phyloP scores from a whole-genome alignment of 345 rosid species.

The Corchorus olitorius region DNA sequence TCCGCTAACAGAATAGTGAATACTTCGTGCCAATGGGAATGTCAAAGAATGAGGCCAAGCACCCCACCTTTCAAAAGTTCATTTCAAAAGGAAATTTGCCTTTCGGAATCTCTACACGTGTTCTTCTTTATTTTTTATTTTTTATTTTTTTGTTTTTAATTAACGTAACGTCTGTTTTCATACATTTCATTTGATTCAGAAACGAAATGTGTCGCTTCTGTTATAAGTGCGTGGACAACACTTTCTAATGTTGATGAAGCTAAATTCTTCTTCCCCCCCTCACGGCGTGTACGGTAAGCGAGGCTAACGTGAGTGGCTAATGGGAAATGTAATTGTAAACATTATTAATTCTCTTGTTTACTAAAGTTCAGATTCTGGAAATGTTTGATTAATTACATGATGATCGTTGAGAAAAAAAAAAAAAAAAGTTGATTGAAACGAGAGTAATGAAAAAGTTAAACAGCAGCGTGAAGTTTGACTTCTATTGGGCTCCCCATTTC shows the following conservation, averaged over 20 bases:
- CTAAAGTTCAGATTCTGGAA: background rate
- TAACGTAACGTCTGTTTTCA: background rate
- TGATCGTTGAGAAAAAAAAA: background rate
- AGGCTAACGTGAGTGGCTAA: no score
- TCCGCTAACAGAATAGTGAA: background rate
- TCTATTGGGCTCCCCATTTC: background rate
- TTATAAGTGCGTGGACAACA: conserved; percentile 7
- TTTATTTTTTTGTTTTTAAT: background rate
- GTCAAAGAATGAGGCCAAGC: conserved; percentile 14
- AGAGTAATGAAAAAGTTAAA: conserved; percentile 12
- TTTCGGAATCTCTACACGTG: background rate
- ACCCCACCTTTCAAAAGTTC: background rate
- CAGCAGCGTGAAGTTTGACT: conserved; percentile 18
- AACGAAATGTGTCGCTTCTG: conserved; percentile 1
- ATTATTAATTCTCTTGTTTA: background rate
- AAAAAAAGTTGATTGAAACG: background rate
- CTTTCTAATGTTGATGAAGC: conserved; percentile 5
- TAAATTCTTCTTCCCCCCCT: background rate
- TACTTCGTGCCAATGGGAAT: background rate
- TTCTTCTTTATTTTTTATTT: background rate
- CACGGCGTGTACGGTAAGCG: background rate
- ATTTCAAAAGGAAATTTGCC: background rate
- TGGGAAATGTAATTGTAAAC: background rate
- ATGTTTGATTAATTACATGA: background rate
- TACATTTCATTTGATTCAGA: background rate